These are phyloP conservation scores for Amanita jacksonii DNA, from an alignment of 768 basidiomycete genomes.

Conservation along the genomic window DNA sequence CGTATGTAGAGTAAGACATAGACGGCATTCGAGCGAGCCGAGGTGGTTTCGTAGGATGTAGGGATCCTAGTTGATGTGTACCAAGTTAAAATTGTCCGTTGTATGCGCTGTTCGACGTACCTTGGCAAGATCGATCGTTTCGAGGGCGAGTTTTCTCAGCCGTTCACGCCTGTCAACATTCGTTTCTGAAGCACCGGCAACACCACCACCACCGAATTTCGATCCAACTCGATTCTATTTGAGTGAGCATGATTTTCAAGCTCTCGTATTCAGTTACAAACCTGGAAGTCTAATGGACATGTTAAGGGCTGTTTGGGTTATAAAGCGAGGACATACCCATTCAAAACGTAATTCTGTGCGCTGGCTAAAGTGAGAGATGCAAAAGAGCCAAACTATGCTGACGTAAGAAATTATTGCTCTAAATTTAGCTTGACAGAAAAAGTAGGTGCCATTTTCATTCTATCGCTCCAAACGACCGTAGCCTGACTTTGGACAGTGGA, in stretches of 20 bases:
- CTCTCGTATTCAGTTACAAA: slow-evolving; percentile 17
- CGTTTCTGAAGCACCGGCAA: slow-evolving; percentile 89
- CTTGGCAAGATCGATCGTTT: slow-evolving; percentile 97
- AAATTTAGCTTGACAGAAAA: background rate
- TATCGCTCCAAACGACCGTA: too few relatives aligned
- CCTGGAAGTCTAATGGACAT: slow-evolving; percentile 54
- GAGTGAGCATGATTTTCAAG: slow-evolving; percentile 6
- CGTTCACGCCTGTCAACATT: slow-evolving; percentile 95
- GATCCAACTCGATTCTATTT: slow-evolving; percentile 86
- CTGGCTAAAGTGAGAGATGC: background rate
- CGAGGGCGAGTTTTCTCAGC: slow-evolving; percentile 87
- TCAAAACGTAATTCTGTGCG: slow-evolving; percentile 1
- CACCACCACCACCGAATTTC: slow-evolving; percentile 94
- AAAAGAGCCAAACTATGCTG: background rate
- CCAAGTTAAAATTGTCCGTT: background rate
- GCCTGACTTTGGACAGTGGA: too few relatives aligned
- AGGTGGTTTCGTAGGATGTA: slow-evolving; percentile 98
- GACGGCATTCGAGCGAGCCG: slow-evolving; percentile 95
- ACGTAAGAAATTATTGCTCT: slow-evolving; percentile 1
- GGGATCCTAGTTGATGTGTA: slow-evolving; percentile 56
- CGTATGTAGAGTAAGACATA: slow-evolving; percentile 97
- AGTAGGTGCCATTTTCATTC: background rate
- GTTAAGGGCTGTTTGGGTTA: slow-evolving; percentile 8
- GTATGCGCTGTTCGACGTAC: slow-evolving; percentile 35
- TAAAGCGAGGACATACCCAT: slow-evolving; percentile 28